Percentiles rank a stretch among this genome's conserved stretches.
Conservation (phyloP, 352 stramenopile genomes). For the Pythium phragmiticola region DNA sequence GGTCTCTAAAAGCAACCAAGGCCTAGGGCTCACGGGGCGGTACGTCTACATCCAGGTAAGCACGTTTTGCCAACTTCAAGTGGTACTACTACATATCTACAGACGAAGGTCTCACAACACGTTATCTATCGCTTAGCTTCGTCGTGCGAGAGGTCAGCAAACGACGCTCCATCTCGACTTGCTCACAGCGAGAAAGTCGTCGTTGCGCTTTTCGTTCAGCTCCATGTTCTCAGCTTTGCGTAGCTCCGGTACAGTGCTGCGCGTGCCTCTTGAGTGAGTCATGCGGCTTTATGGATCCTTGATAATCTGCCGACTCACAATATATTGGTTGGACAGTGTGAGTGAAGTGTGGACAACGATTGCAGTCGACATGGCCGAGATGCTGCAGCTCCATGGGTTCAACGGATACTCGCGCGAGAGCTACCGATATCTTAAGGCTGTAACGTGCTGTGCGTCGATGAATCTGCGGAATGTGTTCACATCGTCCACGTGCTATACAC, state of each 20-base stretch:
- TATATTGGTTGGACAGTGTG: constrained; percentile 3
- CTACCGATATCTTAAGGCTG: constrained; percentile 64
- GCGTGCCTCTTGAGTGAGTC: constrained; percentile 44
- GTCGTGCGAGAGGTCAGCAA: constrained; percentile 37
- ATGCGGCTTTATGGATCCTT: background rate
- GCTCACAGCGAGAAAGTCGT: constrained; percentile 63
- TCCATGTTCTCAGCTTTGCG: constrained; percentile 59
- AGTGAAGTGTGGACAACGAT: constrained; percentile 59
- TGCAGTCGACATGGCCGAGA: constrained; percentile 54
- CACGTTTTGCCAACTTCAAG: background rate
- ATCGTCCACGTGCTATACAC: constrained; percentile 43
- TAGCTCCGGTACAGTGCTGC: constrained; percentile 59
- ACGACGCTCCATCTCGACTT: constrained; percentile 72
- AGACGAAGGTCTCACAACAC: background rate
- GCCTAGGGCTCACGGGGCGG: constrained; percentile 59
- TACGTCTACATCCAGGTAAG: constrained; percentile 71
- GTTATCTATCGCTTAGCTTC: constrained; percentile 26
- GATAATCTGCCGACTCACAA: background rate
- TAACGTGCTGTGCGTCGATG: constrained; percentile 66
- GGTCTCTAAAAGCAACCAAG: constrained; percentile 45
- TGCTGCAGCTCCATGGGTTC: constrained; percentile 69
- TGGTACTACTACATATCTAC: background rate
- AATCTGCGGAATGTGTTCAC: constrained; percentile 67
- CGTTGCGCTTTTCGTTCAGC: constrained; percentile 66
- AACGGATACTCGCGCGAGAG: constrained; percentile 64